phyloP scores from a whole-genome alignment of 495 filamentous ascomycete genomes.

The Podospora fimiseda region DNA sequence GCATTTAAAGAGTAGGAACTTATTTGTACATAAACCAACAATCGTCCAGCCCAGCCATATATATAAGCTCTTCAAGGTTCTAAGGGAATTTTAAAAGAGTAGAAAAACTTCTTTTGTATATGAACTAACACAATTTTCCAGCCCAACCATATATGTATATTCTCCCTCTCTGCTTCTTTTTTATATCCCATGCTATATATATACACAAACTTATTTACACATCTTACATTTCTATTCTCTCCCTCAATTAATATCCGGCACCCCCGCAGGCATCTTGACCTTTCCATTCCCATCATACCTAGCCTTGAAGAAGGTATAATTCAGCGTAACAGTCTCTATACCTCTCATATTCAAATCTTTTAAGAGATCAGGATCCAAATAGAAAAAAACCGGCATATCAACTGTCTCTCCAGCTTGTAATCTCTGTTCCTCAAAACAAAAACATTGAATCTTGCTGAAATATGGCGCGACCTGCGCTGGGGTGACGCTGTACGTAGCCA shows the following conservation, averaged over 20 bases:
- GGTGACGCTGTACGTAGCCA: slow-evolving; percentile 95
- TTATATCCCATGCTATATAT: not conserved
- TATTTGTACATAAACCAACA: not conserved
- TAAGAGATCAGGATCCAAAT: slow-evolving; percentile 92
- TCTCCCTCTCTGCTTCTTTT: not conserved
- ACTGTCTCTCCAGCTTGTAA: slow-evolving; percentile 93
- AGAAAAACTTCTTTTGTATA: not conserved
- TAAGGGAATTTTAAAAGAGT: not conserved
- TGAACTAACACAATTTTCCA: not conserved
- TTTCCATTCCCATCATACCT: slow-evolving; percentile 1
- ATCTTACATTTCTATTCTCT: not conserved
- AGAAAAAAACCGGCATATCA: slow-evolving; percentile 99
- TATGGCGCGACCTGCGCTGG: slow-evolving; percentile 94
- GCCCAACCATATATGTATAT: not conserved
- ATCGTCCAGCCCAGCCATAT: not conserved
- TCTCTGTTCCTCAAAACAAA: slow-evolving; percentile 95
- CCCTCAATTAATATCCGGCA: not conserved
- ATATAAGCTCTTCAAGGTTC: no score
- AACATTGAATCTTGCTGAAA: slow-evolving; percentile 99
- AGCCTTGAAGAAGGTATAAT: slow-evolving; percentile 88
- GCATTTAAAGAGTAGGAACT: not conserved
- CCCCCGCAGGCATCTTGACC: not conserved
- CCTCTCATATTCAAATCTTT: slow-evolving; percentile 88
- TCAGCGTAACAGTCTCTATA: slow-evolving; percentile 90
- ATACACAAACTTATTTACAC: not conserved